These are phyloP conservation scores for Colletotrichum echinochloae DNA, from an alignment of 2,329 filamentous ascomycete genomes.

Conservation along the genomic window DNA sequence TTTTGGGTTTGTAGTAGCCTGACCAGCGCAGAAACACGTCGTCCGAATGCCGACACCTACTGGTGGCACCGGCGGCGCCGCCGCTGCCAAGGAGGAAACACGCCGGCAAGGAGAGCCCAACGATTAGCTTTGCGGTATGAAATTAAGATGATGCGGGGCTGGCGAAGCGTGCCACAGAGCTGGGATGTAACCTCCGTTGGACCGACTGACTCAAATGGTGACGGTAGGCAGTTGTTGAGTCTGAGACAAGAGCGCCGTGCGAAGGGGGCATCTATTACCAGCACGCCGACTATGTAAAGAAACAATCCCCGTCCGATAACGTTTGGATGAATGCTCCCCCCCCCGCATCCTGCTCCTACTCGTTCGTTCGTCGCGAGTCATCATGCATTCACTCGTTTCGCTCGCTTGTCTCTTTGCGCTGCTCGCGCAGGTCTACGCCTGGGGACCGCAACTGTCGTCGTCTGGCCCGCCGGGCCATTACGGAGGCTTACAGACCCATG, in stretches of 20 bases:
- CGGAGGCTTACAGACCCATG: constrained; percentile 28
- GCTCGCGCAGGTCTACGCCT: constrained; percentile 21
- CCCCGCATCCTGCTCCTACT: not conserved
- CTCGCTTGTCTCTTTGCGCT: constrained; percentile 20
- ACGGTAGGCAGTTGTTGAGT: not conserved
- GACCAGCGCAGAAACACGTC: not conserved
- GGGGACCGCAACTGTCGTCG: constrained; percentile 18
- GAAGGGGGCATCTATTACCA: not conserved
- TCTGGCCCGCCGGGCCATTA: constrained; percentile 33
- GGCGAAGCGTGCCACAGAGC: not conserved
- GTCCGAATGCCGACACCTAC: not conserved
- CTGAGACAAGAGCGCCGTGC: constrained; percentile 1
- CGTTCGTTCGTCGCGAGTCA: not conserved
- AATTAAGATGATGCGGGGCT: not conserved
- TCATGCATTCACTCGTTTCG: constrained; percentile 22
- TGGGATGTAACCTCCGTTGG: not conserved
- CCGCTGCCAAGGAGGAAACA: not conserved
- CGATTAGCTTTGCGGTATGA: constrained; percentile 9
- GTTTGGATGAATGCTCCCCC: not conserved
- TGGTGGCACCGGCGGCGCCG: not conserved
- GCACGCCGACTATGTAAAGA: not conserved
- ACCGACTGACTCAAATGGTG: not conserved
- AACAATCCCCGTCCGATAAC: not conserved
- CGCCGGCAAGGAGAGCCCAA: not conserved
- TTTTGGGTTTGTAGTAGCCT: constrained; percentile 11